A percentile compares a stretch with the other conserved stretches of the same genome.
Conservation (phyloP, 1,139 yeast genomes). For the Hansenula sp. region DNA sequence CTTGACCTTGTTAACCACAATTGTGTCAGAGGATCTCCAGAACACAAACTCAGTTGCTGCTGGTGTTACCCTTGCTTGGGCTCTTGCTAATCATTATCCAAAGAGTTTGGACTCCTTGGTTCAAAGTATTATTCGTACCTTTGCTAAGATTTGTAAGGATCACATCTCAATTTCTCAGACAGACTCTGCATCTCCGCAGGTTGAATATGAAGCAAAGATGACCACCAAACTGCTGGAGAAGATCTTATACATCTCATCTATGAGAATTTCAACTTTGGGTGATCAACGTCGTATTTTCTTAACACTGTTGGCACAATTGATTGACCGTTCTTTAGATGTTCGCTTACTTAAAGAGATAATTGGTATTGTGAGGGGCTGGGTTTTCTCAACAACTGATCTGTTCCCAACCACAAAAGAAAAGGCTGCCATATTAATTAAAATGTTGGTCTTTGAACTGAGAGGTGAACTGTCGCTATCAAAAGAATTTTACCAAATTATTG, state of each 20-base stretch:
- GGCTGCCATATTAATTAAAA: constrained; percentile 88
- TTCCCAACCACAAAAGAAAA: constrained; percentile 96
- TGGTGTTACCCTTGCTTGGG: constrained; percentile 84
- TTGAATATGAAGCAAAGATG: constrained; percentile 72
- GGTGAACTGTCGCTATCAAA: constrained; percentile 80
- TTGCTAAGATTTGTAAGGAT: constrained; percentile 85
- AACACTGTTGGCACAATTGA: constrained; percentile 80
- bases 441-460: constrained; percentile 88
- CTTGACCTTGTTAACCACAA: constrained; percentile 54
- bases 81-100: constrained; percentile 72
- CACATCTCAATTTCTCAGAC: constrained; percentile 67
- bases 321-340: constrained; percentile 83
- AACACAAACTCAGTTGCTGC: constrained; percentile 84
- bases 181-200: constrained; percentile 31
- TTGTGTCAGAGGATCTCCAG: constrained; percentile 80
- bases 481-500: constrained; percentile 80
- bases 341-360: constrained; percentile 72
- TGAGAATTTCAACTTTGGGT: constrained; percentile 79
- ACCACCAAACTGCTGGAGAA: constrained; percentile 74
- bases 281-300: constrained; percentile 90
- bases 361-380: constrained; percentile 82
- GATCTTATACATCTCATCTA: constrained; percentile 70
- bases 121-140: constrained; percentile 77
- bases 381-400: constrained; percentile 73
- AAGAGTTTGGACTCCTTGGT: constrained; percentile 68